Percentiles rank a stretch among this genome's conserved stretches.
Conservation (phyloP, 306 rosid species). For the Sicyos baderoa region DNA sequence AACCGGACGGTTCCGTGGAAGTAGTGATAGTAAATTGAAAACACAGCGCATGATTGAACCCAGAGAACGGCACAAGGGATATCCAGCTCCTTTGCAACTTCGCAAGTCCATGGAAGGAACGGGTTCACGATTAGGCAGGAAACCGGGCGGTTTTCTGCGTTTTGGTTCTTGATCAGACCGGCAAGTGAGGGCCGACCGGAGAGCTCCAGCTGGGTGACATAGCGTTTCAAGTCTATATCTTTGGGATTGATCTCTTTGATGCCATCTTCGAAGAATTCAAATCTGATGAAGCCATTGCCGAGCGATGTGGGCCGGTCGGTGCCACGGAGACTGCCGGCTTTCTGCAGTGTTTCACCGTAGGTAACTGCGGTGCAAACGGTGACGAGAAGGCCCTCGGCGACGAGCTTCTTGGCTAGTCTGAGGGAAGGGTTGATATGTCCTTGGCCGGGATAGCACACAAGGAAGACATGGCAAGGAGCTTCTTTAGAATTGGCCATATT, state of each 20-base stretch:
- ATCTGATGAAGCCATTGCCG: not conserved
- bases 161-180: slow-evolving; percentile 26
- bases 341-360: slow-evolving; percentile 31
- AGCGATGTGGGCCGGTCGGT: slow-evolving; percentile 15
- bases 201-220: slow-evolving; percentile 26
- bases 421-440: slow-evolving; percentile 69
- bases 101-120: slow-evolving; percentile 59
- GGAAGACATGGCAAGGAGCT: slow-evolving; percentile 29
- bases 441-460: slow-evolving; percentile 52
- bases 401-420: slow-evolving; percentile 49
- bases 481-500: slow-evolving; percentile 30
- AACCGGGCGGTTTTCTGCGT: slow-evolving; percentile 28
- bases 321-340: slow-evolving; percentile 29
- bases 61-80: slow-evolving; percentile 49
- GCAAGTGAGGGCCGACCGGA: slow-evolving; percentile 28
- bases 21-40: slow-evolving; percentile 42
- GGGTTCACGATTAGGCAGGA: slow-evolving; percentile 55
- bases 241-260: slow-evolving; percentile 17
- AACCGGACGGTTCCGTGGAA: slow-evolving; percentile 37
- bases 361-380: slow-evolving; percentile 36
- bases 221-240: slow-evolving; percentile 4
- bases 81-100: slow-evolving; percentile 33
- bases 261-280: slow-evolving; percentile 6
- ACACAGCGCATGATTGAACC: slow-evolving; percentile 57
- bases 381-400: slow-evolving; percentile 47